Base-by-base conservation (phyloP, 345 rosid genomes). In the Nephelium lappaceum region DNA sequence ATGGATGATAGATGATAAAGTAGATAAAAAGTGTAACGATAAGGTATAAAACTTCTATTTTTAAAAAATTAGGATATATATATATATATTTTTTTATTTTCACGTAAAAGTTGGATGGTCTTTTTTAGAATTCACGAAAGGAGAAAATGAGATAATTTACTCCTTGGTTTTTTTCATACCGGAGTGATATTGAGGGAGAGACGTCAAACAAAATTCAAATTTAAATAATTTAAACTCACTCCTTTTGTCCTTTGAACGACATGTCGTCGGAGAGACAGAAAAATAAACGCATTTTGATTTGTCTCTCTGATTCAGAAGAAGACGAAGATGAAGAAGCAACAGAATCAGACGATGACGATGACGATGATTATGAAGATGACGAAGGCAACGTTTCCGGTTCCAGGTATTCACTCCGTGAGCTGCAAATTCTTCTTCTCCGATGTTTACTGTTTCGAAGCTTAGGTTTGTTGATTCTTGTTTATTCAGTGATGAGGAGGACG, bases 271-370 rank as follows among this genome's bases (percentile, higher is more conserved):
- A 78, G 55, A 8, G 72, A 62, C 21, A n/a, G 66, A 77, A 69
- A 69, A 69, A 49, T 47, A 73, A 79, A 60, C 73, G 55, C 72
- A 7, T 25, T 53, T 8, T 78, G 51, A 57, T 85, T 75, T 77
- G 11, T 42, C 36, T 77, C 31, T 84, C 80, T 49, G 80, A 83
- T 24, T 77, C 87, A 27, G 86, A 71, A 51, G 78, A 76, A 2
- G 84, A 81, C 9, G 81, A 72, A 24, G 69, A 72, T 18, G 69
- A 62, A 53, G 36, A 10, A 49, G 72, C 64, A 71, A 5, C 36
- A 11, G 80, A 77, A 18, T 14, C n/a, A 21, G 78, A 41, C 4
- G 77, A 73, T 12, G 78, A 11, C 0, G 84, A 79, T 3, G 82
- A 60, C 4, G 78, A 80, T 2, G 42, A 45, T 1, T 21, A 60